Evolutionary conservation across 495 filamentous ascomycete genomes (phyloP), one percentile per base, ranked within the genome.

Genomic region (Collariella sp.): DNA sequence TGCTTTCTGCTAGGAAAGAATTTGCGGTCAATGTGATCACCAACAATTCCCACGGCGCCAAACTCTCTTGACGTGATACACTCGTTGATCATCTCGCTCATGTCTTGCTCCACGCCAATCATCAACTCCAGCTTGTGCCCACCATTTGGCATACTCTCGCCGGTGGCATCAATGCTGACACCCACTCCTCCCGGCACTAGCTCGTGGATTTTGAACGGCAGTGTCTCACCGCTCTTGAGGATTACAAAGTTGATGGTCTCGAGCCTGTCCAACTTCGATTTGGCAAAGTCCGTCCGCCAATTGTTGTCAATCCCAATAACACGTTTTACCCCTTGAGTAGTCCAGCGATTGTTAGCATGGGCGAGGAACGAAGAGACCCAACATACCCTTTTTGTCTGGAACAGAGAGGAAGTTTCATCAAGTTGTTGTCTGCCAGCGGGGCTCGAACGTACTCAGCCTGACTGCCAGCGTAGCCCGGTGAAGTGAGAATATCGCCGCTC

Each of bases 381-480:
- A 16, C 38, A 16, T 15, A 42, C 39, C 39, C 10, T 84, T 86
- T 71, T 85, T 82, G 62, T 86, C 84, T 6, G 84, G 83, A 0
- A 88, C 81, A 48, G 78, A 74, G 50, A 79, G 84, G 84, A 2
- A 86, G 67, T 31, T 75, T 74, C 13, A 88, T 71, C 12, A 87
- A 72, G 50, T 86, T 88, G 52, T 82, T 73, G 47, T 86, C 81
- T 15, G 80, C 84, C 35, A 74, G 76, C 1, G 84, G 84, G 5
- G 85, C 81, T 3, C 84, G 75, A 11, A 82, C 72, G 59, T 83
- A 87, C 65, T 87, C 84, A 0, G 84, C 80, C 63, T 88, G 84
- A 1, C 84, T 83, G 20, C 84, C 84, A 15, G 46, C 53, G 15
- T 35, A 56, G n/a, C 53, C 53, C 53, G 1, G 18, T 19, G 15